A percentile compares a stretch with the other conserved stretches of the same genome.
phyloP scores from a whole-genome alignment of 805 yeast genomes.

The Kodamaea hsintzibuensis region DNA sequence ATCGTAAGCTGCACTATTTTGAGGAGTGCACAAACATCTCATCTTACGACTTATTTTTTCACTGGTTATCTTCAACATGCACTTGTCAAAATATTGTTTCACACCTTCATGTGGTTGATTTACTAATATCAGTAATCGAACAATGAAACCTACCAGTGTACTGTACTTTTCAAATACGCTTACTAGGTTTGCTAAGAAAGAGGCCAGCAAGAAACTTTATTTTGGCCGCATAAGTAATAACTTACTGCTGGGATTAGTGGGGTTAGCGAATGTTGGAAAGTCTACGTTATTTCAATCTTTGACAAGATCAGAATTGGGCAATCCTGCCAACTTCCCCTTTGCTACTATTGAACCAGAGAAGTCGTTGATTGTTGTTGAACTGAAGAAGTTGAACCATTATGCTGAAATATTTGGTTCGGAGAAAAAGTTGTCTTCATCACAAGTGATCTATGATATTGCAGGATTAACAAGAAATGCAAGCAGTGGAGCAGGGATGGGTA shows the following conservation, averaged over 20 bases:
- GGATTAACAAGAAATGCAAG: constrained; percentile 56
- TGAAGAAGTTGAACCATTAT: constrained; percentile 46
- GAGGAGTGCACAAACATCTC: neutral
- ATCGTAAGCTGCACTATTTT: too few species aligned
- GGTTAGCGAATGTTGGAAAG: constrained; percentile 60
- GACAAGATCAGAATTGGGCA: constrained; percentile 58
- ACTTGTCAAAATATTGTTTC: neutral
- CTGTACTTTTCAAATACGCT: neutral
- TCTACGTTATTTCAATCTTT: constrained; percentile 52
- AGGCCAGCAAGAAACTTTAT: constrained; percentile 11
- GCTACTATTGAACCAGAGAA: constrained; percentile 78
- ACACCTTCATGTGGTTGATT: neutral
- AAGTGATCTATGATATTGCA: constrained; percentile 64
- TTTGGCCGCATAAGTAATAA: constrained; percentile 40
- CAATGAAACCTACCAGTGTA: neutral
- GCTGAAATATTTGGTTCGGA: constrained; percentile 49
- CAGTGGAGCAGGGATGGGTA: constrained; percentile 74
- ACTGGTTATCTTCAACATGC: neutral
- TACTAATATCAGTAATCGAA: neutral
- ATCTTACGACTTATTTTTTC: neutral
- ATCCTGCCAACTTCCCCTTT: constrained; percentile 59
- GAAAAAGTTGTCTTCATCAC: constrained; percentile 52
- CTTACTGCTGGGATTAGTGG: constrained; percentile 47
- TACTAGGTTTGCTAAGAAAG: constrained; percentile 5
- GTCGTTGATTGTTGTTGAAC: constrained; percentile 22